Base-by-base conservation (phyloP, 1,139 yeast genomes). In the Debaryomyces nepalensis region DNA sequence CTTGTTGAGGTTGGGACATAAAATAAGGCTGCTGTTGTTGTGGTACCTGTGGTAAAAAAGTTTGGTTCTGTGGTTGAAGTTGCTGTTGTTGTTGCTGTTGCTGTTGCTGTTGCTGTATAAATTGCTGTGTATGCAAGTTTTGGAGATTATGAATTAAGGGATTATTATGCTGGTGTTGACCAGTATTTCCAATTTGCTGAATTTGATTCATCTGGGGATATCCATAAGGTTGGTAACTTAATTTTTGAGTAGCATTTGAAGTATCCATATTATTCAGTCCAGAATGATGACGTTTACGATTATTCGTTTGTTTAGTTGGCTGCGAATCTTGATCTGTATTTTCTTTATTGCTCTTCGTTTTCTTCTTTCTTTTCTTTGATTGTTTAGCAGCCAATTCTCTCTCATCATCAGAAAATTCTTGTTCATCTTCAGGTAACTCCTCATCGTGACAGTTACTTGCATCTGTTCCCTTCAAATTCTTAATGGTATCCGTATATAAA, bases 381-480 rank as follows among this genome's bases (percentile, higher is more conserved):
- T 82, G 87, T 55, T 80, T 81, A 3, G 78, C 76, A 9, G 75
- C 77, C 53, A 64, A 55, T 51, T 91, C 98, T 52, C 77, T 77
- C 59, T 91, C 97, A 63, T 93, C 98, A 58, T 93, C 98, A 0
- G 97, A 88, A 53, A 84, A 93, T 55, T 93, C 98, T 59, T 89
- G 97, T 59, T 93, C 98, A 30, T 87, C 95, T 52, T 82, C 88
- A 0, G 97, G 91, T 18, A 91, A 65, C 55, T 93, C 99, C 66
- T 93, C 99, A 62, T 93, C 99, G 59, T 89, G 87, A 59, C 89
- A 84, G 53, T 93, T 93, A 56, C 96, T 86, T 0, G 99, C 99
- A 66, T 93, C 99, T 1, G 93, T 84, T 10, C 98, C 99, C 55
- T 85, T 90, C 16, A 82, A 49, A 19, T 75, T 70, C 52, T 81